phyloP scores from a whole-genome alignment of 495 filamentous ascomycete species.

The Polyplosphaeria fusca region DNA sequence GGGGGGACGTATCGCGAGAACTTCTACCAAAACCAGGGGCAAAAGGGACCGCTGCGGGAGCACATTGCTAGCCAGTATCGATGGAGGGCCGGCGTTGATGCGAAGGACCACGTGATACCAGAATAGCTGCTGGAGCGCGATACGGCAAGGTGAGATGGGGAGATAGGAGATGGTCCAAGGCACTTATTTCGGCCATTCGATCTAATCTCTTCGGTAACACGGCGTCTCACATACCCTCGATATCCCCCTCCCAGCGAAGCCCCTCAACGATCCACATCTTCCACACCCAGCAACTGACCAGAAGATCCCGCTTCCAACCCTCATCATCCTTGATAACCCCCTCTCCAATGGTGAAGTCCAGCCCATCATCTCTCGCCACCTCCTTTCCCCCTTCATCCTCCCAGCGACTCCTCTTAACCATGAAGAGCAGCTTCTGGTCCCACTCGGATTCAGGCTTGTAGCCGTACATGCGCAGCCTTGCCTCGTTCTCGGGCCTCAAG shows the following conservation, averaged over 20 bases:
- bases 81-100: conserved; percentile 33
- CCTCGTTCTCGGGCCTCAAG: conserved; percentile 4
- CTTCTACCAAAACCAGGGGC: conserved; percentile 39
- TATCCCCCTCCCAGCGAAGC: not conserved
- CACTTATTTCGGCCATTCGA: too few relatives aligned
- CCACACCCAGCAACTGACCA: not conserved
- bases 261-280: not conserved
- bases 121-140: not conserved
- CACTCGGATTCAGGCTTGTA: conserved; percentile 9
- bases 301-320: not conserved
- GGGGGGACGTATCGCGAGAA: conserved; percentile 54
- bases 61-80: conserved; percentile 40
- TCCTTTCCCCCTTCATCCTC: not conserved
- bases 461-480: conserved; percentile 8
- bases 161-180: too few relatives aligned
- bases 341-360: not conserved
- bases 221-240: too few relatives aligned
- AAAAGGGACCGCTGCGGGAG: conserved; percentile 34
- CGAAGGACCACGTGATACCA: conserved; percentile 12
- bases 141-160: too few relatives aligned
- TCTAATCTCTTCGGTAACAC: too few relatives aligned
- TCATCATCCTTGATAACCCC: not conserved
- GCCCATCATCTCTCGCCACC: not conserved
- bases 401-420: not conserved
- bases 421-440: conserved; percentile 1